Evolutionary conservation across 208 protist genomes (phyloP), one percentile per base, ranked within the genome.

Genomic region (Entamoeba moshkovskii): DNA sequence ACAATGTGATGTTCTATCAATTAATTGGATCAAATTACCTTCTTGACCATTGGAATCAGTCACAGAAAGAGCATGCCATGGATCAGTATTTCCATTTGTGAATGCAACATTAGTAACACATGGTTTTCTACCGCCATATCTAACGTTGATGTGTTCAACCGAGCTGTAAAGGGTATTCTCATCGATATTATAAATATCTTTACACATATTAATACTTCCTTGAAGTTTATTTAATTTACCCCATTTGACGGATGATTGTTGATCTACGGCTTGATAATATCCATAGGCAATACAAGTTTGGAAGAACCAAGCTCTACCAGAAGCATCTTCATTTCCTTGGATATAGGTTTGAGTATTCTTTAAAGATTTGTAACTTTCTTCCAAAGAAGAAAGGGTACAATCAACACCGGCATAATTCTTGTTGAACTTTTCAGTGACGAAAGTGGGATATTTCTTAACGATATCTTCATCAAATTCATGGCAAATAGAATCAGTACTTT

Each of bases 211-310:
- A 45, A 45, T 42, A 92, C 15, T 16, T 15, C 73, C 29, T 45
- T 42, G 38, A 45, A 92, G 73, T 25, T 92, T 6, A 92, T 45
- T 92, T 45, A 42, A 29, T 45, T 45, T 92, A 15, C 73, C 38
- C 11, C n/a, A 92, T 15, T 46, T 45, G 0, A 92, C 66, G 5
- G n/a, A 25, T 42, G 29, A 46, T 2, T 91, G n/a, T 38, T 73
- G 16, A 73, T 6, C 8, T n/a, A 73, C 92, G n/a, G 42, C 66
- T 46, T 93, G 92, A 15, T 45, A 93, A 45, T 46, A 93, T 45
- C 92, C 92, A 93, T 46, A 93, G 16, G 29, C 92, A 42, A 46
- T 47, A 91, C 92, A 93, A 46, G 92, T 46, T 93, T 93, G 92
- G 38, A 42, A 93, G 3, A 91, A 46, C 92, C 92, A 93, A 22